Evolutionary conservation across 2,329 filamentous ascomycete genomes (phyloP).

Genomic region (Ophiostoma sp.): DNA sequence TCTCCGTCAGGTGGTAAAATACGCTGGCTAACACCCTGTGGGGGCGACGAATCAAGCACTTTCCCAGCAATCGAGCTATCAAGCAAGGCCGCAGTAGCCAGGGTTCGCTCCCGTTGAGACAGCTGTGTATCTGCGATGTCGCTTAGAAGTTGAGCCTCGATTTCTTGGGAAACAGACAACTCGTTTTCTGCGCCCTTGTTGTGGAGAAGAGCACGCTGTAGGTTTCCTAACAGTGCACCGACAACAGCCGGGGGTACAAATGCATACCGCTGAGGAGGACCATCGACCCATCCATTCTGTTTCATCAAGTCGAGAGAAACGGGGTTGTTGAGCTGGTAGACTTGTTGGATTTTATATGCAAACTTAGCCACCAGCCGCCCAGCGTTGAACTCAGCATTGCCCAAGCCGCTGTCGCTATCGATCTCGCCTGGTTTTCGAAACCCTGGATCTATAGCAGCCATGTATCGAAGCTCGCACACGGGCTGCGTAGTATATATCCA

Average conservation of each 20-base stretch:
- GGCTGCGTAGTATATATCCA: slow-evolving; percentile 55
- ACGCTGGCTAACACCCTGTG: neutral
- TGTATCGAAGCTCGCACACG: slow-evolving; percentile 49
- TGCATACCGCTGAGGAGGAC: slow-evolving; percentile 44
- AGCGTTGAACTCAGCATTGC: slow-evolving; percentile 49
- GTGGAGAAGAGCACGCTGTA: slow-evolving; percentile 48
- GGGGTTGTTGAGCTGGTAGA: slow-evolving; percentile 60
- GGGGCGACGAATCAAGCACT: neutral
- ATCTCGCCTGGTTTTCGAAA: slow-evolving; percentile 45
- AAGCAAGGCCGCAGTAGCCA: neutral
- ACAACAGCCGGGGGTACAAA: slow-evolving; percentile 54
- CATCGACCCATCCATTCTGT: slow-evolving; percentile 49
- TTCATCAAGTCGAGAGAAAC: slow-evolving; percentile 48
- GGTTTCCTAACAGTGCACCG: slow-evolving; percentile 53
- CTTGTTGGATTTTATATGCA: slow-evolving; percentile 50
- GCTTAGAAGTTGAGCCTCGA: slow-evolving; percentile 47
- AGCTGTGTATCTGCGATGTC: slow-evolving; percentile 33
- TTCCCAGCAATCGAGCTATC: neutral
- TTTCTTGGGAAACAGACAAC: slow-evolving; percentile 45
- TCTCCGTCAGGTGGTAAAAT: neutral
- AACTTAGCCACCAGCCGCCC: slow-evolving; percentile 36
- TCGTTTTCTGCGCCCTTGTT: slow-evolving; percentile 9
- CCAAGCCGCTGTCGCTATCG: slow-evolving; percentile 39
- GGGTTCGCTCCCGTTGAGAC: slow-evolving; percentile 10
- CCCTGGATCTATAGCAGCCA: slow-evolving; percentile 49